These are phyloP conservation scores for Exsudoporus floridanus DNA, from an alignment of 1,284 basidiomycete species.

Conservation along the genomic window DNA sequence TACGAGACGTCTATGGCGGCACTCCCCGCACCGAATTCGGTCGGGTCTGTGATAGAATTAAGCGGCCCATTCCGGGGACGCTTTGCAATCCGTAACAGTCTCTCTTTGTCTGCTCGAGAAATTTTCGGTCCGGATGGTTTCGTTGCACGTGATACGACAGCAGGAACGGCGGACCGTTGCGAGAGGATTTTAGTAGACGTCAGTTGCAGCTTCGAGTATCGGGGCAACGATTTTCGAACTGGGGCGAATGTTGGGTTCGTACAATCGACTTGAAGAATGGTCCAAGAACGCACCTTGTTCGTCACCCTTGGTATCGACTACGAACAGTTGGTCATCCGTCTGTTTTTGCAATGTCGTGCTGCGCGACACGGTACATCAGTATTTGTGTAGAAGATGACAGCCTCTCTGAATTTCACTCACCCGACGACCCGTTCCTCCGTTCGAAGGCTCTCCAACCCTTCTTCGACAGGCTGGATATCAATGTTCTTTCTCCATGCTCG, in stretches of 20 bases:
- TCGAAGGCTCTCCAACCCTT: constrained; percentile 69
- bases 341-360: constrained; percentile 63
- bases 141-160: constrained; percentile 61
- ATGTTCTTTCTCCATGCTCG: constrained; percentile 93
- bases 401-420: constrained; percentile 41
- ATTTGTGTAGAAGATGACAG: not conserved
- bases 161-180: constrained; percentile 83
- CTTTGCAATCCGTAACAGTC: constrained; percentile 73
- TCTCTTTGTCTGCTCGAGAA: constrained; percentile 68
- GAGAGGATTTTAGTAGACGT: constrained; percentile 81
- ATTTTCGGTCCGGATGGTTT: constrained; percentile 34
- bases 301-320: constrained; percentile 78
- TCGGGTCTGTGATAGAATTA: constrained; percentile 64
- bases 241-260: not conserved
- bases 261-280: not conserved
- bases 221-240: constrained; percentile 61
- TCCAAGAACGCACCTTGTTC: constrained; percentile 54
- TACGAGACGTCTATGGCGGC: constrained; percentile 58
- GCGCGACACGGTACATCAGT: constrained; percentile 7
- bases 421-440: constrained; percentile 78
- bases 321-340: constrained; percentile 72
- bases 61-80: constrained; percentile 67
- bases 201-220: constrained; percentile 55
- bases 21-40: constrained; percentile 62
- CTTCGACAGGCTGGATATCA: constrained; percentile 75